These are phyloP conservation scores for Saccharomycopsis capsularis DNA, from an alignment of 805 yeast species.

Conservation along the genomic window DNA sequence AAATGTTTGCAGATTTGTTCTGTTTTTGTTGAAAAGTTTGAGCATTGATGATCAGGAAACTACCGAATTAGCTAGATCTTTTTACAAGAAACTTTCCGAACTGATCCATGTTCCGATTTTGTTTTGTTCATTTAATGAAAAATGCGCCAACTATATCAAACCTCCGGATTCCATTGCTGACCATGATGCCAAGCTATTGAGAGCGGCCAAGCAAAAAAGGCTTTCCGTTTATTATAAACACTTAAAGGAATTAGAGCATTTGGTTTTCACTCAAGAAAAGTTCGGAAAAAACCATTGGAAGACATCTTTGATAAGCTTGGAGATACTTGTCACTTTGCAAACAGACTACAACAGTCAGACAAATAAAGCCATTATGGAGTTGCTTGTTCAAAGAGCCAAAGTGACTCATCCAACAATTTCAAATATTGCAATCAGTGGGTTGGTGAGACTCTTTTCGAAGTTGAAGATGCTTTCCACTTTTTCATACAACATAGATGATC, in stretches of 20 bases:
- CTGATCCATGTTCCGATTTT: conserved; percentile 43
- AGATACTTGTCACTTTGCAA: conserved; percentile 47
- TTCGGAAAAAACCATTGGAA: conserved; percentile 48
- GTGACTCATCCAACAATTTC: conserved; percentile 67
- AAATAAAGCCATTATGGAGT: conserved; percentile 33
- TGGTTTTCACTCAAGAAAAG: conserved; percentile 22
- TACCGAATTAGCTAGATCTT: conserved; percentile 44
- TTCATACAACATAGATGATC: conserved; percentile 41
- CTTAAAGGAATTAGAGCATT: conserved; percentile 39
- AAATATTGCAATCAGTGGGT: conserved; percentile 51
- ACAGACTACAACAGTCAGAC: conserved; percentile 32
- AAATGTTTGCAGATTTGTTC: conserved; percentile 42
- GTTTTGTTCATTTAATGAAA: conserved; percentile 44
- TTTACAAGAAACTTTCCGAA: conserved; percentile 37
- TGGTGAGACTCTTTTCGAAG: conserved; percentile 46
- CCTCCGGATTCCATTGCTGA: conserved; percentile 59
- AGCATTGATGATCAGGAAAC: conserved; percentile 50
- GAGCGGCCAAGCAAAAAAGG: conserved; percentile 56
- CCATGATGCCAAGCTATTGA: conserved; percentile 51
- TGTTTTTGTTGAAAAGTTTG: conserved; percentile 47
- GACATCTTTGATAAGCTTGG: conserved; percentile 40
- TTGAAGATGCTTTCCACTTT: conserved; percentile 38
- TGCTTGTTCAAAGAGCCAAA: conserved; percentile 41
- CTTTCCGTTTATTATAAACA: conserved; percentile 36
- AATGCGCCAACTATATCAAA: conserved; percentile 32